Percentiles rank a stretch among this genome's conserved stretches.
Evolutionary conservation across 805 yeast genomes (phyloP).

Genomic region (Peterozyma toletana): DNA sequence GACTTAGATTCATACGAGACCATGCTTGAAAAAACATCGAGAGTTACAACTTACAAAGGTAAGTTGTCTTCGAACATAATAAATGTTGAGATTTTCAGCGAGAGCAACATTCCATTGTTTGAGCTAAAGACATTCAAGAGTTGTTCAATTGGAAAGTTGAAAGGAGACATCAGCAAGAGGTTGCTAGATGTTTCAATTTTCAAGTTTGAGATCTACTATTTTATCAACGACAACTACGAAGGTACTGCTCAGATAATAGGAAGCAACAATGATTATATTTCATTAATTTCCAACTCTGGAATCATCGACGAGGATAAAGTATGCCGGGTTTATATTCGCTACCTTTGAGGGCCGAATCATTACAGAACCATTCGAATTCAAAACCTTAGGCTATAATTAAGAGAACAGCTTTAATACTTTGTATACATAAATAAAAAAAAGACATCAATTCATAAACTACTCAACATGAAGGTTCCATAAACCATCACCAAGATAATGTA

Average conservation of each 20-base stretch:
- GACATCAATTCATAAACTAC: conserved; percentile 12
- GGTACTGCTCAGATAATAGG: conserved; percentile 12
- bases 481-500: conserved; percentile 86
- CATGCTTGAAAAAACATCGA: background rate
- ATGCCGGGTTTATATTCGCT: too few species aligned
- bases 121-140: conserved; percentile 1
- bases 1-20: conserved; percentile 12
- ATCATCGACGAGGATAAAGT: conserved; percentile 8
- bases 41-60: background rate
- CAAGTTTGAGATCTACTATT: conserved; percentile 12
- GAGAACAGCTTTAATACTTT: background rate
- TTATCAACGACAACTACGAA: conserved; percentile 2
- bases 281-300: conserved; percentile 15
- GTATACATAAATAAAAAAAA: background rate
- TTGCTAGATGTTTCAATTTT: conserved; percentile 10
- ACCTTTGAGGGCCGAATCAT: conserved; percentile 7
- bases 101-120: background rate
- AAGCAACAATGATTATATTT: conserved; percentile 15
- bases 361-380: background rate
- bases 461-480: conserved; percentile 62
- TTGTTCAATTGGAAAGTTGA: conserved; percentile 20
- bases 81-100: background rate
- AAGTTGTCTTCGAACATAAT: conserved; percentile 1
- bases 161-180: conserved; percentile 15
- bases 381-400: background rate